Evolutionary conservation across 1,139 yeast genomes (phyloP).

Genomic region (Petasospora fabianii): DNA sequence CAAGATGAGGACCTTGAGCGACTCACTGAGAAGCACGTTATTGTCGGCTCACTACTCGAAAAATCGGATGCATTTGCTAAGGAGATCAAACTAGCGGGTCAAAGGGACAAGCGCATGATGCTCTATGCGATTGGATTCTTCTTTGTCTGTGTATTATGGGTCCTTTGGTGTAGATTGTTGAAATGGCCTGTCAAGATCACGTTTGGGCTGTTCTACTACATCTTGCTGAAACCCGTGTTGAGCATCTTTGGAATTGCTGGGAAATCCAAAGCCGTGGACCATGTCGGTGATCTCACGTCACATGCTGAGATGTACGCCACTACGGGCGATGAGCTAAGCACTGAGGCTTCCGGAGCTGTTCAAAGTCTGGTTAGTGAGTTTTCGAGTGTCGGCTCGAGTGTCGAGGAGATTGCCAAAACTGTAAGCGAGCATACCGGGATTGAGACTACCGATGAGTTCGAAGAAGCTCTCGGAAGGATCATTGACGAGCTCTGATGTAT

Average conservation of each 20-base stretch:
- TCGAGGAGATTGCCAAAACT: background rate
- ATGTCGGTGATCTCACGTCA: slow-evolving; percentile 1
- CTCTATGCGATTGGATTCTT: slow-evolving; percentile 51
- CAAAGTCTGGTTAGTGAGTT: background rate
- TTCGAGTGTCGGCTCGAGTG: background rate
- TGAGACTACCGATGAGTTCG: slow-evolving; percentile 8
- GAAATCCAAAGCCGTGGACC: slow-evolving; percentile 1
- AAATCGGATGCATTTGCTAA: slow-evolving; percentile 50
- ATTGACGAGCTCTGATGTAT: slow-evolving; percentile 21
- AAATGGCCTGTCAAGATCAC: slow-evolving; percentile 46
- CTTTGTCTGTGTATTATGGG: slow-evolving; percentile 47
- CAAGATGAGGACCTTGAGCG: slow-evolving; percentile 48
- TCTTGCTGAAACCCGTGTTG: slow-evolving; percentile 28
- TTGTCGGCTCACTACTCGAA: slow-evolving; percentile 43
- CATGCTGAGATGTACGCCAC: background rate
- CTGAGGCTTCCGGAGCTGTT: background rate
- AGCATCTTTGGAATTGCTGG: slow-evolving; percentile 29
- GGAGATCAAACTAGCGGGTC: slow-evolving; percentile 47
- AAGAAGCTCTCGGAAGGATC: slow-evolving; percentile 14
- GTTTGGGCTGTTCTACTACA: slow-evolving; percentile 50
- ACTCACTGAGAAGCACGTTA: slow-evolving; percentile 44
- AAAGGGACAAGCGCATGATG: slow-evolving; percentile 50
- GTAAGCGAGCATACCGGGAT: background rate
- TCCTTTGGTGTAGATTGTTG: slow-evolving; percentile 53
- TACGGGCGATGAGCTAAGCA: background rate